Percentiles rank a stretch among this genome's conserved stretches.
phyloP scores from a whole-genome alignment of 2,329 filamentous ascomycete species.

The Aureobasidium sp. region DNA sequence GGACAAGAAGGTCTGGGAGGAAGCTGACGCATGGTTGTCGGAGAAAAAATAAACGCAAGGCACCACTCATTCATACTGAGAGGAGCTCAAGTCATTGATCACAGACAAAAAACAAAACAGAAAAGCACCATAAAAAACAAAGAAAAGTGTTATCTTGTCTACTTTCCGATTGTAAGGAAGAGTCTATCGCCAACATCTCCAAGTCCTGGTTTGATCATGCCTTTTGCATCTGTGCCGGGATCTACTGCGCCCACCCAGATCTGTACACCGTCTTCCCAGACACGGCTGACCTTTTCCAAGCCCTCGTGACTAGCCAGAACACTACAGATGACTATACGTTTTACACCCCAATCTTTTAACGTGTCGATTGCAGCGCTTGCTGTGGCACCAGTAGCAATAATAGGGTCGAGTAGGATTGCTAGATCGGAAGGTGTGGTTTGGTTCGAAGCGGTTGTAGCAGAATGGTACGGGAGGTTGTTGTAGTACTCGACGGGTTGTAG shows the following conservation, averaged over 20 bases:
- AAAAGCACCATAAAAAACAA: not conserved
- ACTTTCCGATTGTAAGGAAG: constrained; percentile 86
- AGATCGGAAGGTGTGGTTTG: constrained; percentile 47
- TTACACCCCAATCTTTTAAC: constrained; percentile 84
- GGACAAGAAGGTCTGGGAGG: constrained; percentile 48
- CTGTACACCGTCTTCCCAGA: constrained; percentile 71
- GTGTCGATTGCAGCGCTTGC: constrained; percentile 85
- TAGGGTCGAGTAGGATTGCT: constrained; percentile 81
- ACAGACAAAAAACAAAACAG: not conserved
- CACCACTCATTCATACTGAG: not conserved
- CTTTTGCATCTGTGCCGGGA: constrained; percentile 61
- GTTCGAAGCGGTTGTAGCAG: constrained; percentile 34
- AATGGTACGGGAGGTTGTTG: constrained; percentile 84
- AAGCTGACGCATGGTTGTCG: constrained; percentile 15
- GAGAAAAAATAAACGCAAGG: constrained; percentile 15
- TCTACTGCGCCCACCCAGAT: constrained; percentile 82
- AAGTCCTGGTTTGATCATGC: constrained; percentile 86
- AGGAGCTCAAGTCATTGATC: not conserved
- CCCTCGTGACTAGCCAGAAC: constrained; percentile 68
- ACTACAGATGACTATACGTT: constrained; percentile 67
- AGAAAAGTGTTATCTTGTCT: constrained; percentile 16
- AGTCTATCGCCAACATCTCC: constrained; percentile 87
- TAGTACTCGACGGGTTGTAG: constrained; percentile 94
- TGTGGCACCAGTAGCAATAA: constrained; percentile 90
- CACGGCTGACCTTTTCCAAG: constrained; percentile 61